phyloP scores from a whole-genome alignment of 192 early-diverging fungal species.

The Podila verticillata region DNA sequence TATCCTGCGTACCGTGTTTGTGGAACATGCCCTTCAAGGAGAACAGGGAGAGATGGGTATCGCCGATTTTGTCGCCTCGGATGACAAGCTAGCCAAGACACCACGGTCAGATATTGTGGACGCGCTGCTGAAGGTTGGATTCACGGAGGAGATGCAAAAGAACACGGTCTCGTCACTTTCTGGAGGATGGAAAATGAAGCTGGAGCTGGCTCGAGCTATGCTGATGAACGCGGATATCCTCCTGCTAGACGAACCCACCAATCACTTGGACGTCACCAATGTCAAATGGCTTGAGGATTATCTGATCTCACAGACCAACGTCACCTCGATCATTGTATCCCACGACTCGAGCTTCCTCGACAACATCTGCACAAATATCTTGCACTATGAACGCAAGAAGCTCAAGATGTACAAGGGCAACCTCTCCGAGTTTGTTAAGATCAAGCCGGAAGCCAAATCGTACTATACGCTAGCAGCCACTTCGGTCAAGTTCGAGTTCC shows the following conservation, averaged over 20 bases:
- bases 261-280: conserved; percentile 84
- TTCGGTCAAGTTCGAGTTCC: conserved; percentile 77
- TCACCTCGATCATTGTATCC: conserved; percentile 81
- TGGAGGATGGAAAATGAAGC: conserved; percentile 92
- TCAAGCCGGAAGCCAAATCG: conserved; percentile 76
- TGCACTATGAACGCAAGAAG: conserved; percentile 82
- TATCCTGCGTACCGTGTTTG: conserved; percentile 76
- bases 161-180: conserved; percentile 72
- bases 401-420: conserved; percentile 84
- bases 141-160: conserved; percentile 66
- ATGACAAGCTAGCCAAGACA: conserved; percentile 56
- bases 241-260: conserved; percentile 94
- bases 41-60: conserved; percentile 70
- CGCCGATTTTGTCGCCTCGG: conserved; percentile 68
- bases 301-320: conserved; percentile 67
- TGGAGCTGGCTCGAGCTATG: conserved; percentile 84
- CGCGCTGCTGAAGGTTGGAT: conserved; percentile 69
- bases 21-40: conserved; percentile 77
- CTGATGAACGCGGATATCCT: conserved; percentile 87
- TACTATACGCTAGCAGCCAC: conserved; percentile 80
- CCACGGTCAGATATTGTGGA: conserved; percentile 53
- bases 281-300: conserved; percentile 84
- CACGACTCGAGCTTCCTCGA: conserved; percentile 87
- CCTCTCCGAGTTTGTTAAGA: conserved; percentile 78
- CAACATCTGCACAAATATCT: conserved; percentile 82